These are phyloP conservation scores for Imleria badia DNA, from an alignment of 768 basidiomycete species.

Conservation along the genomic window DNA sequence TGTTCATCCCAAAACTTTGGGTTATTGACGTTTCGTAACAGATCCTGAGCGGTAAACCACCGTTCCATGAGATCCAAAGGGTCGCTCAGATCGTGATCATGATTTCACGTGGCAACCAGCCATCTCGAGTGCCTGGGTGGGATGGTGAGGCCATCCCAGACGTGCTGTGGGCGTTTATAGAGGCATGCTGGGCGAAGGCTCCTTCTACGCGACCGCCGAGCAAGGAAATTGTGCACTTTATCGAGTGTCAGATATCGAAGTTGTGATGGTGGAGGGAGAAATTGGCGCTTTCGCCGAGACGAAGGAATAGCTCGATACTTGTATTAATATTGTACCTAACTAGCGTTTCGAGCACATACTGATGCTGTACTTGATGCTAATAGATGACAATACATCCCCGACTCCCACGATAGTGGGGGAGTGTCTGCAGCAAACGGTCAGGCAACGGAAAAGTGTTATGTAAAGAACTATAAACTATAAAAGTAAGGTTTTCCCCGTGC, in stretches of 20 bases:
- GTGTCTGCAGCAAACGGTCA: no score
- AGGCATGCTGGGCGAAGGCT: constrained; percentile 22
- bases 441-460: no score
- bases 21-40: constrained; percentile 1
- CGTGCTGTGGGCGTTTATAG: constrained; percentile 22
- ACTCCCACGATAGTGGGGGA: no score
- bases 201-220: constrained; percentile 19
- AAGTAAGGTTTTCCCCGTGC: no score
- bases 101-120: constrained; percentile 11
- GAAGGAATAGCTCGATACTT: no score
- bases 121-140: constrained; percentile 15
- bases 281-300: no score
- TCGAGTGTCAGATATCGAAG: not conserved
- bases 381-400: no score
- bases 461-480: no score
- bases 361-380: no score
- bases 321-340: no score
- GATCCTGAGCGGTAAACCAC: constrained; percentile 27
- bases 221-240: constrained; percentile 13
- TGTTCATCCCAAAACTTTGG: not conserved
- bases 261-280: not conserved
- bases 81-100: constrained; percentile 25
- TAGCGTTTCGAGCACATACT: no score
- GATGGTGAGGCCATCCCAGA: constrained; percentile 26
- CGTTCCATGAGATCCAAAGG: constrained; percentile 22